These are phyloP conservation scores for Fusarium protoensiforme DNA, from an alignment of 2,329 filamentous ascomycete species.

Conservation along the genomic window DNA sequence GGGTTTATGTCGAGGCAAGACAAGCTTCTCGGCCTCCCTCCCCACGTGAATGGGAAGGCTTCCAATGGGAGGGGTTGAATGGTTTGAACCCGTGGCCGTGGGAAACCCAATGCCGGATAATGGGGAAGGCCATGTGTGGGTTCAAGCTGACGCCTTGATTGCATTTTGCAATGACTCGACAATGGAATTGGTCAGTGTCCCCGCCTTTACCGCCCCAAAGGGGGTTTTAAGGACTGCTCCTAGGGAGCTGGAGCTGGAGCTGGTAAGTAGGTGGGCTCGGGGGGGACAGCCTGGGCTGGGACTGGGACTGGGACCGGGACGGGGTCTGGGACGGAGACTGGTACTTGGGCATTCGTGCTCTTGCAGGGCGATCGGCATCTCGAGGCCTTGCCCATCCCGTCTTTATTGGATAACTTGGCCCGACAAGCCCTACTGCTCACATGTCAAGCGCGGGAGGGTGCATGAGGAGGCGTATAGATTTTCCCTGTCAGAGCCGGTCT, in stretches of 20 bases:
- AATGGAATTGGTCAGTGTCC: constrained; percentile 36
- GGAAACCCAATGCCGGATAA: constrained; percentile 40
- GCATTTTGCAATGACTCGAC: constrained; percentile 40
- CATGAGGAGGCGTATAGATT: constrained; percentile 34
- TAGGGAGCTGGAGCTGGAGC: constrained; percentile 26
- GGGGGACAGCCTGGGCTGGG: constrained; percentile 26
- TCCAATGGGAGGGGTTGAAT: constrained; percentile 40
- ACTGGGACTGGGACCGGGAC: constrained; percentile 32
- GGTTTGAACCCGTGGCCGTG: constrained; percentile 34
- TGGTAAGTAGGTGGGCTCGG: constrained; percentile 37
- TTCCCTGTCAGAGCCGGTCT: constrained; percentile 11
- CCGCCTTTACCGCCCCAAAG: constrained; percentile 43
- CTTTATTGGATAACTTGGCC: constrained; percentile 38
- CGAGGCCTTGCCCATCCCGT: constrained; percentile 25
- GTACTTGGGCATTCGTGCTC: constrained; percentile 35
- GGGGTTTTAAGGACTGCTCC: constrained; percentile 30
- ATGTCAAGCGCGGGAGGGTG: constrained; percentile 41
- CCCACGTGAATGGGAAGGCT: constrained; percentile 41
- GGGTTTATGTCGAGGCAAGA: constrained; percentile 35
- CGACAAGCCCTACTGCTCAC: constrained; percentile 42
- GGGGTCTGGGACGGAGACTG: constrained; percentile 28
- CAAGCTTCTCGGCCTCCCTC: constrained; percentile 32
- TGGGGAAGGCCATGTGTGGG: constrained; percentile 39
- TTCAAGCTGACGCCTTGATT: constrained; percentile 45
- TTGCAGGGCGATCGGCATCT: constrained; percentile 40